Conservation (phyloP, 371 early-diverging fungal species). For the Funneliformis caledonium region DNA sequence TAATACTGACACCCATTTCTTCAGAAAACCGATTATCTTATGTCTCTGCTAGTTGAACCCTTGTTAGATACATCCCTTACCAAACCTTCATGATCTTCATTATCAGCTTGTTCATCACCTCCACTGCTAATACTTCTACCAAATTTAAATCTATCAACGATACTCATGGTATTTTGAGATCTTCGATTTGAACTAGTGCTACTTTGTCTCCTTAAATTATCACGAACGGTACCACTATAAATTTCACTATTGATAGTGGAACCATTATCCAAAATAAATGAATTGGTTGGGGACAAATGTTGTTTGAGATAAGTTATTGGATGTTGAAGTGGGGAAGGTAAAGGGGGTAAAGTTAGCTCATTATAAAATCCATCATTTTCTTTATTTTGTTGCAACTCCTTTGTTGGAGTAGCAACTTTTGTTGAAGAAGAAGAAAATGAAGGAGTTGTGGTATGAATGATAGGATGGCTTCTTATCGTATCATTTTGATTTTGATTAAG, state of each 20-base stretch:
- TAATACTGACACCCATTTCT: no score
- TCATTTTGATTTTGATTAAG: not conserved
- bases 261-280: not conserved
- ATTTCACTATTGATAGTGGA: slow-evolving; percentile 3
- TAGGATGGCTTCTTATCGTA: not conserved
- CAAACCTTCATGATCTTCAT: slow-evolving; percentile 32
- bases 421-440: not conserved
- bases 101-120: not conserved
- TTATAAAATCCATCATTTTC: not conserved
- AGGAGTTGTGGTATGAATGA: slow-evolving; percentile 24
- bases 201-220: slow-evolving; percentile 21
- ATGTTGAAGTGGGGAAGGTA: slow-evolving; percentile 32
- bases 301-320: slow-evolving; percentile 19
- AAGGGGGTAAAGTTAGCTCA: not conserved
- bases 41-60: no score
- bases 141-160: slow-evolving; percentile 35
- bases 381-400: not conserved
- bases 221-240: slow-evolving; percentile 9
- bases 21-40: no score
- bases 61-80: not conserved
- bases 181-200: not conserved
- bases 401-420: not conserved
- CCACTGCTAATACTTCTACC: not conserved
- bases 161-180: slow-evolving; percentile 11
- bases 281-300: not conserved